Evolutionary conservation across 2,329 filamentous ascomycete species (phyloP).

Genomic region (Aspergillus persii): DNA sequence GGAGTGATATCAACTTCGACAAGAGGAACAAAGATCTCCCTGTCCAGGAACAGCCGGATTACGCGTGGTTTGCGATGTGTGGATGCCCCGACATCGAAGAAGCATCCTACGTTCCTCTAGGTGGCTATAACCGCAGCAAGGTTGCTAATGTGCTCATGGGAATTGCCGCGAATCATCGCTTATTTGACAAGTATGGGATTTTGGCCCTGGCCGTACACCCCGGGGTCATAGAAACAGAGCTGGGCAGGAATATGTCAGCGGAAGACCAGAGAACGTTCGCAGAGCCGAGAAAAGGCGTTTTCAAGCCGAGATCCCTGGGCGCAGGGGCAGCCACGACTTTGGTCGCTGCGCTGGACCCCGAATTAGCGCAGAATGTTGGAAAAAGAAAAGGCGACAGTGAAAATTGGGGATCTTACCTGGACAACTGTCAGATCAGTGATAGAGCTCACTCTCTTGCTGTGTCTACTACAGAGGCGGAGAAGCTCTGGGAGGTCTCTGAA

Average conservation of each 20-base stretch:
- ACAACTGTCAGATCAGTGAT: conserved; percentile 13
- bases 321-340: conserved; percentile 29
- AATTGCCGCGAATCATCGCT: not conserved
- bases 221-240: not conserved
- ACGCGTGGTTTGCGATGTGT: not conserved
- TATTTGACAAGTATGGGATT: not conserved
- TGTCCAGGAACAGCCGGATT: not conserved
- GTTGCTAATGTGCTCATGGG: not conserved
- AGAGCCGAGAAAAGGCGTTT: not conserved
- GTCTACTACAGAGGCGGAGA: conserved; percentile 31
- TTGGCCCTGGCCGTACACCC: not conserved
- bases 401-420: conserved; percentile 32
- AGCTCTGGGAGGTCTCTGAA: too few relatives aligned
- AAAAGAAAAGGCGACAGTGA: conserved; percentile 22
- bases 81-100: not conserved
- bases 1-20: not conserved
- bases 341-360: conserved; percentile 28
- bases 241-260: not conserved
- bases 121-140: conserved; percentile 2
- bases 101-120: not conserved
- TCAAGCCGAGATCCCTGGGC: conserved; percentile 2
- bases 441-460: conserved; percentile 15
- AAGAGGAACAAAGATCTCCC: conserved; percentile 1
- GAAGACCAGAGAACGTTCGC: not conserved
- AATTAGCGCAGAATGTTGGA: not conserved